Percentiles rank a stretch among this genome's conserved stretches.
Conservation (phyloP, 768 basidiomycete species). For the Tubosaeta sp. region DNA sequence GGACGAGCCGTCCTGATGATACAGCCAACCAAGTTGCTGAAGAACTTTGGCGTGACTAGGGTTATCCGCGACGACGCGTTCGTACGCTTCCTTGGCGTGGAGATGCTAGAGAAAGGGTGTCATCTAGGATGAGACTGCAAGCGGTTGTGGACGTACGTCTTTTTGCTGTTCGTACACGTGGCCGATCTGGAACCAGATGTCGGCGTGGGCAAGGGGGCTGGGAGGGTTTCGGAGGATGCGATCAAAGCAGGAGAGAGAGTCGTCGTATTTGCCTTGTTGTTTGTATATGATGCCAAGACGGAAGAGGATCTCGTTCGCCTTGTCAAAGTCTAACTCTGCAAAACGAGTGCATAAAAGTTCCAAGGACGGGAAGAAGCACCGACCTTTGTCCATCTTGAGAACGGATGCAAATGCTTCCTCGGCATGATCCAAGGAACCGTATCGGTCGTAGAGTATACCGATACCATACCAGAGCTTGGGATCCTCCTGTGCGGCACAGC, state of each 20-base stretch:
- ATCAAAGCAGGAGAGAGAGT: slow-evolving; percentile 89
- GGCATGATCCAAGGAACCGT: slow-evolving; percentile 96
- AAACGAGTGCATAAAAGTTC: slow-evolving; percentile 26
- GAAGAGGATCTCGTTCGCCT: slow-evolving; percentile 98
- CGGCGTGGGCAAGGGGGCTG: slow-evolving; percentile 90
- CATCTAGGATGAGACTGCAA: slow-evolving; percentile 7
- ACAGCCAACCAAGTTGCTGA: slow-evolving; percentile 96
- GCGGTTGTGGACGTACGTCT: slow-evolving; percentile 56
- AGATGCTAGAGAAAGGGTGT: slow-evolving; percentile 53
- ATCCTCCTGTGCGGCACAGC: slow-evolving; percentile 59
- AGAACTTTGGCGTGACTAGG: slow-evolving; percentile 95
- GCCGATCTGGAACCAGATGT: slow-evolving; percentile 99
- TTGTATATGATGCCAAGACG: slow-evolving; percentile 99
- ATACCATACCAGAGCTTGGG: slow-evolving; percentile 99
- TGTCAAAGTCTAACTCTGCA: slow-evolving; percentile 78
- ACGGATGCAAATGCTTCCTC: slow-evolving; percentile 98
- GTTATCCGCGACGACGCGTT: slow-evolving; percentile 89
- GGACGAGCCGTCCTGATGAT: slow-evolving; percentile 90
- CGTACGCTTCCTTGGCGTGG: slow-evolving; percentile 91
- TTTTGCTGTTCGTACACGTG: slow-evolving; percentile 98
- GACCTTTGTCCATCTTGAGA: slow-evolving; percentile 95
- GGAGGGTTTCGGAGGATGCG: slow-evolving; percentile 96
- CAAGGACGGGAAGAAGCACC: slow-evolving; percentile 14
- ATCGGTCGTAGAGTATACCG: slow-evolving; percentile 97
- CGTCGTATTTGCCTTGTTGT: slow-evolving; percentile 91